These are phyloP conservation scores for Candida sakaeoensis DNA, from an alignment of 805 yeast genomes.

Conservation along the genomic window DNA sequence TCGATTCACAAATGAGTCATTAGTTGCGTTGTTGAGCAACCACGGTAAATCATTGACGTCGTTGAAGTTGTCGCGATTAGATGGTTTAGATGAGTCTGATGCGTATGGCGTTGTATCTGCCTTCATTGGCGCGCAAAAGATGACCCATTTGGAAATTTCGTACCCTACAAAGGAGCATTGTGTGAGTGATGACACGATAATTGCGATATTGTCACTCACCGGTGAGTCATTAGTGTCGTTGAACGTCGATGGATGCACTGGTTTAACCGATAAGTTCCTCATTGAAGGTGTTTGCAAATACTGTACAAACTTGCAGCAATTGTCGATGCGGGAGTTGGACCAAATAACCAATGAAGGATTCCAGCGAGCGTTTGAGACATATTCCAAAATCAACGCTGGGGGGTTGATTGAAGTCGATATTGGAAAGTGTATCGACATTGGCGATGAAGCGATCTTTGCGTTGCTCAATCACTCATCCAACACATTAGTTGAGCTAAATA, in stretches of 20 bases:
- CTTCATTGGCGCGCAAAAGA: conserved; percentile 40
- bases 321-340: conserved; percentile 59
- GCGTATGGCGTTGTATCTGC: conserved; percentile 66
- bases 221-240: conserved; percentile 61
- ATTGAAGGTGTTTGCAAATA: conserved; percentile 57
- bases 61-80: conserved; percentile 64
- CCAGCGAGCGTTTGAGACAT: conserved; percentile 51
- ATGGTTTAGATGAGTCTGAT: conserved; percentile 58
- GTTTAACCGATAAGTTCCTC: conserved; percentile 61
- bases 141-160: conserved; percentile 61
- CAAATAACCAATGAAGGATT: conserved; percentile 70
- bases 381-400: conserved; percentile 44
- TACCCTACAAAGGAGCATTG: conserved; percentile 65
- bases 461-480: conserved; percentile 58
- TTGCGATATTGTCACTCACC: conserved; percentile 54
- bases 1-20: conserved; percentile 65
- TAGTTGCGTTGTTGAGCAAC: conserved; percentile 57
- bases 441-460: conserved; percentile 59
- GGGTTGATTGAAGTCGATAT: conserved; percentile 62
- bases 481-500: conserved; percentile 63
- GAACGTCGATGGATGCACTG: conserved; percentile 68
- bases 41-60: conserved; percentile 52
- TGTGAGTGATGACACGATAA: conserved; percentile 63
- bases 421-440: conserved; percentile 61
- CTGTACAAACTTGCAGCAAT: conserved; percentile 50